Evolutionary conservation across 306 rosid genomes (phyloP), one percentile per base, ranked within the genome.

Genomic region (Ormosia emarginata): DNA sequence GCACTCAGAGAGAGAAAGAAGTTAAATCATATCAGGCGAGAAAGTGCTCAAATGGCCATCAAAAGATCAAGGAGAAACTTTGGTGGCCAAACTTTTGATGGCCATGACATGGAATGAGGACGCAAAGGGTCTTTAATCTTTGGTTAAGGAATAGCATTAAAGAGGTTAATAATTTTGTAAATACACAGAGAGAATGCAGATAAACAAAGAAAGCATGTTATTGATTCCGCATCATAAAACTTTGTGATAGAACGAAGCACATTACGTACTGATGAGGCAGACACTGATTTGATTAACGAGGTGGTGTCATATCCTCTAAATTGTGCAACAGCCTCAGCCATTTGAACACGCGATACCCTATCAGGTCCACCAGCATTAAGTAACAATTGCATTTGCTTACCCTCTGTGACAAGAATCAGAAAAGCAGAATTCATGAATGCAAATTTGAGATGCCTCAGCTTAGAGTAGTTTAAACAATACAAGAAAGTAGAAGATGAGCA

Each of bases 321-420:
- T 76, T 92, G 87, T 8, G 96, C 98, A 74, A 93, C 96, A 50
- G 83, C 82, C 93, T 93, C 94, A 1, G 99, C 99, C 97, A 93
- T 93, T 86, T 93, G 88, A 74, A 89, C 88, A 32, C 98, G 93
- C 1, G 98, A 95, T 32, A 92, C 87, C 85, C 96, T 81, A 78
- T 95, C 93, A 7, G 92, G 86, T 77, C 99, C 99, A 37, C 99
- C 97, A n/a, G 67, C 93, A 82, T 95, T 95, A 73, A 95, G 84
- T 67, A 92, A 53, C 78, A 93, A 66, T 69, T 81, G 91, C 83
- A 91, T 88, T 87, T 90, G 88, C 90, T 92, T 92, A 30, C 87
- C 77, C 64, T 90, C 99, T 90, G 82, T 66, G 61, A 76, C 62
- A 74, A 79, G 17, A 53, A 65, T 82, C 69, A 36, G 57, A 65